phyloP scores from a whole-genome alignment of 345 rosid genomes.

The Trapa incisa region DNA sequence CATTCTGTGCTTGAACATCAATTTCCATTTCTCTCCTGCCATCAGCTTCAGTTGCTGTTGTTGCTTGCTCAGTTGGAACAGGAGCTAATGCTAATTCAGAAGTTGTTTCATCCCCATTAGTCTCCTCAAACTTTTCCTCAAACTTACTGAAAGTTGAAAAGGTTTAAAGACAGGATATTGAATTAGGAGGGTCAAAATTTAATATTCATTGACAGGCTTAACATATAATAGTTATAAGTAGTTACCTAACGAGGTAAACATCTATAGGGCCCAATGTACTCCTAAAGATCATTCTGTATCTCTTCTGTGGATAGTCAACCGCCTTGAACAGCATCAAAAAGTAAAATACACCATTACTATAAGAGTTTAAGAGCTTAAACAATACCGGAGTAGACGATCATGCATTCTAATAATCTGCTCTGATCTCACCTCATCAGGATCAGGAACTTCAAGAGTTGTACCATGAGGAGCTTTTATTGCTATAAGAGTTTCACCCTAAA shows the following conservation, averaged over 20 bases:
- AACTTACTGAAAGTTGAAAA: conserved; percentile 1
- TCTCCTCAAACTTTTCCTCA: conserved; percentile 4
- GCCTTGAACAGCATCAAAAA: conserved; percentile 29
- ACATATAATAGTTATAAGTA: not conserved
- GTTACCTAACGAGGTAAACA: conserved; percentile 88
- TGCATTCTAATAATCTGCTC: conserved; percentile 6
- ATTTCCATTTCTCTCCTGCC: not conserved
- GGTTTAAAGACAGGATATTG: not conserved
- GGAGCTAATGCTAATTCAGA: not conserved
- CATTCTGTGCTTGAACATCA: not conserved
- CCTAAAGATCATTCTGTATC: conserved; percentile 82
- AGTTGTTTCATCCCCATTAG: not conserved
- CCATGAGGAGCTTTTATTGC: conserved; percentile 99
- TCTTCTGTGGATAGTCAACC: conserved; percentile 77
- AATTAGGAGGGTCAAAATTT: not conserved
- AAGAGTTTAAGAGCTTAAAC: not conserved
- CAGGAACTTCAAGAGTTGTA: conserved; percentile 96
- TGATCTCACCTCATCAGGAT: conserved; percentile 85
- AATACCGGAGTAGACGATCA: not conserved
- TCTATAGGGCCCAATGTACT: conserved; percentile 98
- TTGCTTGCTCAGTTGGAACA: not conserved
- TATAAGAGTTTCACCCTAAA: conserved; percentile 77
- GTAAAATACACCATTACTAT: not conserved
- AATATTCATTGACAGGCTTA: not conserved
- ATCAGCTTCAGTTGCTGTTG: not conserved